Base-by-base conservation (phyloP, 1,284 basidiomycete species). In the Trametes sp. region DNA sequence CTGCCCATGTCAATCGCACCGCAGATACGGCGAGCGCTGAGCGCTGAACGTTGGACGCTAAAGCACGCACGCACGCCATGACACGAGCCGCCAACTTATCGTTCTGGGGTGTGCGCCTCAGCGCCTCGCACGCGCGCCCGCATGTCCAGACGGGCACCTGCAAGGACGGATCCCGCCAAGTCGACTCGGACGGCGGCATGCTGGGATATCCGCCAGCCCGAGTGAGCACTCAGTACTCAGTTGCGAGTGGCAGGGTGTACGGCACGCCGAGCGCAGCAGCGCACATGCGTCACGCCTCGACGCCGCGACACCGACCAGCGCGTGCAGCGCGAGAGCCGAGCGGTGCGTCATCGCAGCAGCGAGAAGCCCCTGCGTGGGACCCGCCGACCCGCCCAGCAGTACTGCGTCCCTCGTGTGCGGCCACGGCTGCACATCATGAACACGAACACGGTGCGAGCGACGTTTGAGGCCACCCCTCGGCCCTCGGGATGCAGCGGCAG, bases 281-380 rank as follows among this genome's bases (percentile, higher is more conserved):
- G 21, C 11, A 6, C 42, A 31, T 29, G 54, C 24, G 31, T 36
- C 23, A 33, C 7, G 6, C 7, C 7, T 6, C 35, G 35, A 36
- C 35, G 5, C 10, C 16, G 35, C 23, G 35, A 36, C 35, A 19
- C 8, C 23, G 11, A n/a, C n/a, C 19, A n/a, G 38, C 3, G 53
- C 38, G 38, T 29, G 45, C 55, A 6, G 45, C 55, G 55, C 9
- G 45, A 33, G 45, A 36, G 54, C 45, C n/a, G 48, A 14, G 11
- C 9, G 11, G 33, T 56, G 54, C 54, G 35, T 56, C 54, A 49
- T 56, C 51, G 51, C 51, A 53, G 35, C 51, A 53, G 38, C 14
- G 8, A 19, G n/a, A 41, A 33, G 31, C 5, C n/a, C n/a, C n/a
- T n/a, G n/a, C n/a, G 35, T 36, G 35, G 11, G 35, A 10, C 11